Percentiles rank a stretch among this genome's conserved stretches.
phyloP scores from a whole-genome alignment of 2,329 filamentous ascomycete species.

The Alternaria brassicicola region DNA sequence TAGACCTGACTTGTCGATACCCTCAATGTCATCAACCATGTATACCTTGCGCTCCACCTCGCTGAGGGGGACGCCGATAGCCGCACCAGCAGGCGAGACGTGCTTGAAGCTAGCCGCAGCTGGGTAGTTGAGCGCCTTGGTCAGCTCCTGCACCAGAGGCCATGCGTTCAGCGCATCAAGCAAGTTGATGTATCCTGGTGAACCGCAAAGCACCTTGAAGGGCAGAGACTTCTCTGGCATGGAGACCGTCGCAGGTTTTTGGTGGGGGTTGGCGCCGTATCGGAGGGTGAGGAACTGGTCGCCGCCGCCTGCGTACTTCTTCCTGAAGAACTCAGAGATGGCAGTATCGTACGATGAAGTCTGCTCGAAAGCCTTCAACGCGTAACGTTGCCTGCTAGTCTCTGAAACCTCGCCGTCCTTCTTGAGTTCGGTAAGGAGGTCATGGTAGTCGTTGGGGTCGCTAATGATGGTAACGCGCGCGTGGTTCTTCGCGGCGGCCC shows the following conservation, averaged over 20 bases:
- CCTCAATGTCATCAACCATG: slow-evolving; percentile 94
- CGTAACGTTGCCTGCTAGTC: slow-evolving; percentile 83
- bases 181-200: slow-evolving; percentile 96
- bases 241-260: slow-evolving; percentile 92
- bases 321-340: slow-evolving; percentile 96
- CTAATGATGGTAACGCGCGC: slow-evolving; percentile 92
- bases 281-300: slow-evolving; percentile 83
- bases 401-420: slow-evolving; percentile 85
- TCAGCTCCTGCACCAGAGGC: slow-evolving; percentile 96
- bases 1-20: slow-evolving; percentile 81
- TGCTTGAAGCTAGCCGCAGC: slow-evolving; percentile 98
- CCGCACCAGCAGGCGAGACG: slow-evolving; percentile 93
- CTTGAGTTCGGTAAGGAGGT: slow-evolving; percentile 90
- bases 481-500: slow-evolving; percentile 98
- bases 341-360: slow-evolving; percentile 95
- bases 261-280: slow-evolving; percentile 97
- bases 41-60: slow-evolving; percentile 94
- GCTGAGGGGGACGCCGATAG: slow-evolving; percentile 85
- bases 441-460: slow-evolving; percentile 90
- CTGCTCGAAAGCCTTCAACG: slow-evolving; percentile 97
- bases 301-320: slow-evolving; percentile 89
- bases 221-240: slow-evolving; percentile 75
- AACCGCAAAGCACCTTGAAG: slow-evolving; percentile 91
- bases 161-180: slow-evolving; percentile 96
- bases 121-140: slow-evolving; percentile 81